Base-by-base conservation (phyloP, 352 stramenopile genomes). In the Phytophthora fragariae region DNA sequence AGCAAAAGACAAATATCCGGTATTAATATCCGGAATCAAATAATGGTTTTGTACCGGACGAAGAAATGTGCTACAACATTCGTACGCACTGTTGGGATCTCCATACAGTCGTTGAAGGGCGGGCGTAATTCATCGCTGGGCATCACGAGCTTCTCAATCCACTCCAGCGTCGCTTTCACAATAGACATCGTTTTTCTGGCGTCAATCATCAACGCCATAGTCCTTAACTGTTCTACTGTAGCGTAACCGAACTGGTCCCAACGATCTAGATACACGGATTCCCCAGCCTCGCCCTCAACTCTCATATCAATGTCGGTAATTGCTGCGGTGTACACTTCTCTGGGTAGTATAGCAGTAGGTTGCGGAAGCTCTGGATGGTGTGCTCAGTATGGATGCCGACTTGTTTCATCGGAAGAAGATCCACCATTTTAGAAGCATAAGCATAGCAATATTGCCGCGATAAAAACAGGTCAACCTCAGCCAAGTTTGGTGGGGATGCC, bases 1-100 rank as follows among this genome's bases (percentile, higher is more conserved):
- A 60, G 52, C 12, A 35, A 58, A 35, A 59, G n/a, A 68, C 10
- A 41, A 9, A 61, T 56, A 67, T 52, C 60, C 37, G 50, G 39
- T 61, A 39, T 61, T 17, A 60, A 19, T 27, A 49, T 17, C 4
- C 12, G 10, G 37, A 15, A 3, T 46, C 1, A 46, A 15, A 46
- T 3, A 15, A 15, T 50, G 37, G 12, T 24, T 56, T 49, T 12
- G 17, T 62, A 61, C 52, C 50, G 24, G 24, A 67, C 12, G 6
- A n/a, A 41, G 35, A 19, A 3, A 6, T 47, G 11, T 41, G 35
- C 1, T 72, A 72, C 49, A 49, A 44, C 39, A 61, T 2, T 37
- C 17, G 3, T n/a, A 60, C 65, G 2, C 12, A 73, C 57, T 37
- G 33, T 67, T 5, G 65, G 29, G 27, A 59, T 5, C 39, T 47